Evolutionary conservation across 495 filamentous ascomycete species (phyloP).

Genomic region (Podospora fimiseda): DNA sequence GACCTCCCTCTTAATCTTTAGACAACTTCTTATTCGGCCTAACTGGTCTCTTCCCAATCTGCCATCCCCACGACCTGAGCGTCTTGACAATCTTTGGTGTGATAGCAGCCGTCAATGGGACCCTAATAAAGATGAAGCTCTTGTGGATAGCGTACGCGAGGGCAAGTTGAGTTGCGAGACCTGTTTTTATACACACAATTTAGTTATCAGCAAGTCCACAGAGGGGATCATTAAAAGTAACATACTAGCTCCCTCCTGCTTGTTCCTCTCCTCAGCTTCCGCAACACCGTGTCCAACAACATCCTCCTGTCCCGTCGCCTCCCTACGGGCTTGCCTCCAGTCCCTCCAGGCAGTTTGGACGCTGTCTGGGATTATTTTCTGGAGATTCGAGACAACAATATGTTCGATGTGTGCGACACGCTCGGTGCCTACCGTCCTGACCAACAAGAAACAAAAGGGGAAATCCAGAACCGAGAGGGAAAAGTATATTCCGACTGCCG

Average conservation of each 20-base stretch:
- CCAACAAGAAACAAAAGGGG: conserved; percentile 87
- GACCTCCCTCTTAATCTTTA: neutral
- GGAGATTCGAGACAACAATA: conserved; percentile 39
- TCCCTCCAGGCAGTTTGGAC: conserved; percentile 40
- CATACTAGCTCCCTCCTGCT: conserved; percentile 50
- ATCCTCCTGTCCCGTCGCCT: conserved; percentile 27
- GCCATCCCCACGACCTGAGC: conserved; percentile 73
- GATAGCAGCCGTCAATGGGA: conserved; percentile 82
- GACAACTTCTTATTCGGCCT: conserved; percentile 4
- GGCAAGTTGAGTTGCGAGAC: conserved; percentile 71
- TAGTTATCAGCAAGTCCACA: neutral
- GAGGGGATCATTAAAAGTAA: conserved; percentile 2
- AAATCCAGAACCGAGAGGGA: conserved; percentile 80
- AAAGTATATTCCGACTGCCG: conserved; percentile 86
- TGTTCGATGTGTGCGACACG: conserved; percentile 59
- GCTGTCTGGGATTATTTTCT: conserved; percentile 45
- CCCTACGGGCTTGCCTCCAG: conserved; percentile 33
- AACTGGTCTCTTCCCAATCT: conserved; percentile 44
- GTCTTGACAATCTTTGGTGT: conserved; percentile 88
- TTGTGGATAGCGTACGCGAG: conserved; percentile 98
- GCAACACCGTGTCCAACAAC: conserved; percentile 46
- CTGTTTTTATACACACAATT: conserved; percentile 17
- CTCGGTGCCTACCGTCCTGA: conserved; percentile 76
- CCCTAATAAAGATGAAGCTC: conserved; percentile 89
- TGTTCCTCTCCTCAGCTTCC: conserved; percentile 42